Base-by-base conservation (phyloP, 768 basidiomycete species). In the Podaxis sp. region DNA sequence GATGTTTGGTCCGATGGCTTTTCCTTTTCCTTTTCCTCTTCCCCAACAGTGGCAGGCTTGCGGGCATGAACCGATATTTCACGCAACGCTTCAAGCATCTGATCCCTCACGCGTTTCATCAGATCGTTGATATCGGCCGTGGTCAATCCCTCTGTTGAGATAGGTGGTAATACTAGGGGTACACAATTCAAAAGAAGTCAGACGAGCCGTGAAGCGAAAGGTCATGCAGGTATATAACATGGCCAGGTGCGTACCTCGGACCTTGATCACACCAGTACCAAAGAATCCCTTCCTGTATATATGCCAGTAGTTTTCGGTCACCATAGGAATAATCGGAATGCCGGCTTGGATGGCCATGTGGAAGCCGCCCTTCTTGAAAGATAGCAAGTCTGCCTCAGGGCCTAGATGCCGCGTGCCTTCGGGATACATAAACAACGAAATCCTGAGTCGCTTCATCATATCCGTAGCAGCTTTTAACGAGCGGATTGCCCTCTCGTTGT, bases 351-450 rank as follows among this genome's bases (percentile, higher is more conserved):
- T 82, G 28, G 97, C 97, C 53, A 98, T 82, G 71, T 98, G 95
- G 80, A 98, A 98, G 2, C 94, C 95, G 42, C 97, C 97, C 73
- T 98, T 99, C 81, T 99, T 99, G 79, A 99, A 88, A 2, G 93
- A 89, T 4, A 91, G 79, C 70, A 99, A 74, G 35, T 83, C 81
- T 6, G 89, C 82, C 35, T 79, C 74, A 63, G 87, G 78, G 21
- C 81, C 80, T 60, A 82, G 82, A 47, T 92, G 86, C 37, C 96
- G 86, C 10, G 97, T 99, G 32, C 97, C 97, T 76, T 98, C 97
- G 0, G 96, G 93, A 75, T 93, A 98, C 74, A 99, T 87, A 90
- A 93, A 96, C 50, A 98, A 74, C 14, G 93, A 93, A 16, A 90
- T 80, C 63, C 83, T 74, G 38, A 76, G 72, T 35, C 71, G 66